Evolutionary conservation across 2,329 filamentous ascomycete genomes (phyloP).

Genomic region (Penicillium sp.): DNA sequence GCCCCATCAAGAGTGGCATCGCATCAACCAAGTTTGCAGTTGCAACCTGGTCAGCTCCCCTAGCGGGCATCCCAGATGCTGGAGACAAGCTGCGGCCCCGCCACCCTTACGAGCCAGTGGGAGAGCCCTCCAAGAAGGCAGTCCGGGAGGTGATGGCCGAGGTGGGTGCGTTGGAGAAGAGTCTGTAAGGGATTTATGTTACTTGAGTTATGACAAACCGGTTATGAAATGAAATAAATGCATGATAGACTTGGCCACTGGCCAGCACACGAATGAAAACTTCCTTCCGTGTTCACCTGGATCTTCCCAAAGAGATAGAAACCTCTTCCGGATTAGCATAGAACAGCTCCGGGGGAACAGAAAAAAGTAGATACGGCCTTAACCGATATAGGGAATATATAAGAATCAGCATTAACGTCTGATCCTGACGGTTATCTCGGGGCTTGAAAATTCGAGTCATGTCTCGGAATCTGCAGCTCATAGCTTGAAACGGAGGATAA

Average conservation of each 20-base stretch:
- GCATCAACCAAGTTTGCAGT: constrained; percentile 70
- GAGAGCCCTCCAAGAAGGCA: constrained; percentile 47
- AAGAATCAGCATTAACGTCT: too few relatives aligned
- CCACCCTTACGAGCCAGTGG: constrained; percentile 60
- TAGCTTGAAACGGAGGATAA: too few relatives aligned
- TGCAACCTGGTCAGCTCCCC: constrained; percentile 60
- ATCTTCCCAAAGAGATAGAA: not conserved
- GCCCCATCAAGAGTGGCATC: constrained; percentile 67
- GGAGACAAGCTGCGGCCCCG: constrained; percentile 62
- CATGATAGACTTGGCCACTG: not conserved
- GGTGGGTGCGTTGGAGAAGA: constrained; percentile 23
- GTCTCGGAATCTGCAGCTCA: too few relatives aligned
- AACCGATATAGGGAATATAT: too few relatives aligned
- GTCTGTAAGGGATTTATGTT: constrained; percentile 4
- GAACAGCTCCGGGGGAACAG: too few relatives aligned
- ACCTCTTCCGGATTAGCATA: not conserved
- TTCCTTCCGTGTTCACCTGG: not conserved
- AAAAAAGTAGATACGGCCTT: too few relatives aligned
- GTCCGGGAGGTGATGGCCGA: constrained; percentile 38
- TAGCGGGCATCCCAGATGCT: constrained; percentile 63
- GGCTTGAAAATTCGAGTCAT: too few relatives aligned
- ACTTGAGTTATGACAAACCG: not conserved
- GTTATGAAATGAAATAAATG: constrained; percentile 3
- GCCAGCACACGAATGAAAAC: not conserved
- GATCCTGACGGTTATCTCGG: too few relatives aligned